A percentile compares a stretch with the other conserved stretches of the same genome.
Conservation (phyloP, 2,329 filamentous ascomycete genomes). For the Arthrobotrys pseudoclavata region DNA sequence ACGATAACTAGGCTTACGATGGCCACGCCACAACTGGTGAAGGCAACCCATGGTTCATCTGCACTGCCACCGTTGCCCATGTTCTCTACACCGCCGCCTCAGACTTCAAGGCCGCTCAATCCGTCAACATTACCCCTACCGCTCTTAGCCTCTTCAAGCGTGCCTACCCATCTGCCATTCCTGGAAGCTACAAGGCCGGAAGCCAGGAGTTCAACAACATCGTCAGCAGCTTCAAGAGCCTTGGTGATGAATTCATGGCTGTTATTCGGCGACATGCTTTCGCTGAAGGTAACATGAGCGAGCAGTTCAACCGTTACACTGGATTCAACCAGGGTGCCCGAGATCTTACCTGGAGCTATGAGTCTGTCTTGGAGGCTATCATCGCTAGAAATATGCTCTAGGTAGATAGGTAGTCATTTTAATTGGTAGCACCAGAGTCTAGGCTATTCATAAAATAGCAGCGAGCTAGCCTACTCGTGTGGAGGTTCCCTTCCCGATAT, state of each 20-base stretch:
- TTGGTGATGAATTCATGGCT: conserved; percentile 73
- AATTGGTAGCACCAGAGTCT: not conserved
- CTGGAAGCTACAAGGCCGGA: conserved; percentile 76
- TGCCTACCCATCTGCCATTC: conserved; percentile 72
- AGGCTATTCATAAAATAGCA: not conserved
- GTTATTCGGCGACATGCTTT: conserved; percentile 70
- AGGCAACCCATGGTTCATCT: conserved; percentile 83
- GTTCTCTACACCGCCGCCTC: conserved; percentile 82
- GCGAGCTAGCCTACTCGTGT: not conserved
- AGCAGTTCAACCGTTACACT: conserved; percentile 74
- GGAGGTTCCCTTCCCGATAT: not conserved
- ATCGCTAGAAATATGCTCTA: conserved; percentile 56
- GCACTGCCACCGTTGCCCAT: conserved; percentile 82
- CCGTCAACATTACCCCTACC: conserved; percentile 74
- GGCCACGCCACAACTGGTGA: conserved; percentile 69
- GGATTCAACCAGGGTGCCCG: conserved; percentile 70
- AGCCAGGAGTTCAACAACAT: conserved; percentile 71
- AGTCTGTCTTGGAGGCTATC: conserved; percentile 74
- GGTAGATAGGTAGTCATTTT: not conserved
- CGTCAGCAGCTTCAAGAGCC: conserved; percentile 73
- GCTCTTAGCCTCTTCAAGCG: conserved; percentile 81
- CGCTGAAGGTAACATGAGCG: conserved; percentile 75
- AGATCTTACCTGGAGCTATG: conserved; percentile 81
- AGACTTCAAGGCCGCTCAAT: conserved; percentile 76
- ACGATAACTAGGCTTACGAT: conserved; percentile 78